phyloP scores from a whole-genome alignment of 345 rosid genomes.

The Leavenworthia alabamica region DNA sequence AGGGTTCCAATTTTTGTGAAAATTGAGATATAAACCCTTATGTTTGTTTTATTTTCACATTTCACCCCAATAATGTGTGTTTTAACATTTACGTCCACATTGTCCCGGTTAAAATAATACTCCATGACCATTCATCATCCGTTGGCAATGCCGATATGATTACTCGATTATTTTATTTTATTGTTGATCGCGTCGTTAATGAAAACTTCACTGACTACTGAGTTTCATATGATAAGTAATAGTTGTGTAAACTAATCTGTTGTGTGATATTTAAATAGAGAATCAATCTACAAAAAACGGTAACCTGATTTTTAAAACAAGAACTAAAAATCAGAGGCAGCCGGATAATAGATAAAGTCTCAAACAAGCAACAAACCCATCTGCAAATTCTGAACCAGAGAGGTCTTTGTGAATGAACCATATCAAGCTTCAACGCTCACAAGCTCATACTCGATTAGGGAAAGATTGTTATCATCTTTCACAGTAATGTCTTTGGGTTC shows the following conservation, averaged over 20 bases:
- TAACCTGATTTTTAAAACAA: slow-evolving; percentile 13
- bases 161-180: too few relatives aligned
- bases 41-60: background rate
- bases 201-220: too few relatives aligned
- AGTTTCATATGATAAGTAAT: too few relatives aligned
- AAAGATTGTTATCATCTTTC: slow-evolving; percentile 77
- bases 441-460: slow-evolving; percentile 65
- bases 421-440: slow-evolving; percentile 47
- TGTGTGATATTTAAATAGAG: background rate
- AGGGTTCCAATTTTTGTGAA: background rate
- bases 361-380: too few relatives aligned
- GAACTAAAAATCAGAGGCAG: too few relatives aligned
- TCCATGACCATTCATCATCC: too few relatives aligned
- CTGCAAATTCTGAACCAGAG: too few relatives aligned
- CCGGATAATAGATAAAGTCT: too few relatives aligned
- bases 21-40: background rate
- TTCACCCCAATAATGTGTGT: background rate
- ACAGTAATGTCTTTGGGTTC: slow-evolving; percentile 50
- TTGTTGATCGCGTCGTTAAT: too few relatives aligned
- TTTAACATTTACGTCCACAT: background rate
- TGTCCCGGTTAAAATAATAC: too few relatives aligned
- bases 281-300: slow-evolving; percentile 16
- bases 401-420: background rate
- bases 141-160: too few relatives aligned
- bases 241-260: too few relatives aligned